Evolutionary conservation across 139 green algal genomes (phyloP).

Genomic region (Coelastrella sp.): DNA sequence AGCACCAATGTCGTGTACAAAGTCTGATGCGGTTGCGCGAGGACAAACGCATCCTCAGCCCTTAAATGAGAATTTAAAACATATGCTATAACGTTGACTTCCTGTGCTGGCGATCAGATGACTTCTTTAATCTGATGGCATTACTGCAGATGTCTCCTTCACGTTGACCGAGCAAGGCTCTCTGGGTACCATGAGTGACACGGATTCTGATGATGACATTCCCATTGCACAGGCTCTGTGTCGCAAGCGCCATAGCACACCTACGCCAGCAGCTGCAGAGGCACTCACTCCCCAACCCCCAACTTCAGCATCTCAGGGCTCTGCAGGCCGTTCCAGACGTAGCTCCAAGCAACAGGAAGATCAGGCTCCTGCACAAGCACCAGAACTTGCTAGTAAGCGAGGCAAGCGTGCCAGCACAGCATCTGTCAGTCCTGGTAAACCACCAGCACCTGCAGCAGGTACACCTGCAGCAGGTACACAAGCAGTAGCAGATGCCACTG

Average conservation of each 20-base stretch:
- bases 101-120: not conserved
- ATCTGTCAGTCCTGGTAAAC: not conserved
- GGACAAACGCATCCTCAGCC: no score
- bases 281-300: not conserved
- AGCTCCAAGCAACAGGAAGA: not conserved
- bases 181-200: not conserved
- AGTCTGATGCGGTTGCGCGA: no score
- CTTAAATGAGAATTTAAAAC: no score
- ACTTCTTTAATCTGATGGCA: no score
- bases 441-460: not conserved
- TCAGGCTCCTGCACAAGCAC: not conserved
- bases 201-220: not conserved
- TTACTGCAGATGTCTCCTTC: no score
- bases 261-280: not conserved
- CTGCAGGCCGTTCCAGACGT: not conserved
- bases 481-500: not conserved
- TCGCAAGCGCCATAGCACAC: not conserved
- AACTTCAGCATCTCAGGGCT: not conserved
- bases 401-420: not conserved
- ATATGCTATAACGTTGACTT: not conserved
- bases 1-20: no score
- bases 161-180: not conserved
- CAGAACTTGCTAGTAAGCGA: not conserved
- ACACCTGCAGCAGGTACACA: not conserved
- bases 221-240: not conserved